phyloP scores from a whole-genome alignment of 495 filamentous ascomycete genomes.

The Bacidia rubella region DNA sequence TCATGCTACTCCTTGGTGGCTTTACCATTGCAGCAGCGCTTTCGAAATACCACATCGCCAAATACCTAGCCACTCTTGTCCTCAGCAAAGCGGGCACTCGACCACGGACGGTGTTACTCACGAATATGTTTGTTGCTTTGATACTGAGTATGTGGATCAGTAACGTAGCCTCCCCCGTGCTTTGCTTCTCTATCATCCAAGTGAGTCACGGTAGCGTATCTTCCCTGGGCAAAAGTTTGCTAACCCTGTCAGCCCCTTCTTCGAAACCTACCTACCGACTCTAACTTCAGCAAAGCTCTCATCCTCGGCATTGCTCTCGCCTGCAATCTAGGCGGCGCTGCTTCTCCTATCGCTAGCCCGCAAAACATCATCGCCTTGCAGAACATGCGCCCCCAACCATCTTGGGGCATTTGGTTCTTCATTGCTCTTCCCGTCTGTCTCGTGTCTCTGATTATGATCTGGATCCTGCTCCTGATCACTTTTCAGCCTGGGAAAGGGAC shows the following conservation, averaged over 20 bases:
- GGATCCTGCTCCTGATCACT: slow-evolving; percentile 68
- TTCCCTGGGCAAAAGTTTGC: slow-evolving; percentile 9
- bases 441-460: slow-evolving; percentile 78
- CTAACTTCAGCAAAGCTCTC: slow-evolving; percentile 83
- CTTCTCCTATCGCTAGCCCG: slow-evolving; percentile 89
- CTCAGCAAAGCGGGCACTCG: slow-evolving; percentile 89
- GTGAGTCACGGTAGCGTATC: slow-evolving; percentile 26
- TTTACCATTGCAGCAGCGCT: slow-evolving; percentile 92
- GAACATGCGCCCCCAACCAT: slow-evolving; percentile 81
- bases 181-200: slow-evolving; percentile 95
- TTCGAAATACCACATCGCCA: slow-evolving; percentile 95
- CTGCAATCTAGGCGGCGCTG: slow-evolving; percentile 90
- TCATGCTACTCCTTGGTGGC: slow-evolving; percentile 93
- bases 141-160: slow-evolving; percentile 98
- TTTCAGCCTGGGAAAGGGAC: slow-evolving; percentile 76
- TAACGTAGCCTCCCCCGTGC: slow-evolving; percentile 94
- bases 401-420: slow-evolving; percentile 96
- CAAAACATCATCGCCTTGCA: slow-evolving; percentile 95
- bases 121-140: slow-evolving; percentile 97
- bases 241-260: slow-evolving; percentile 62
- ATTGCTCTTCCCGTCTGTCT: slow-evolving; percentile 86
- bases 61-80: slow-evolving; percentile 93
- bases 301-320: slow-evolving; percentile 93
- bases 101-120: slow-evolving; percentile 74
- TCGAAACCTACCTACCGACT: slow-evolving; percentile 80